Evolutionary conservation across 2,329 filamentous ascomycete genomes (phyloP), one percentile per base, ranked within the genome.

Genomic region (Paraphoma sp.): DNA sequence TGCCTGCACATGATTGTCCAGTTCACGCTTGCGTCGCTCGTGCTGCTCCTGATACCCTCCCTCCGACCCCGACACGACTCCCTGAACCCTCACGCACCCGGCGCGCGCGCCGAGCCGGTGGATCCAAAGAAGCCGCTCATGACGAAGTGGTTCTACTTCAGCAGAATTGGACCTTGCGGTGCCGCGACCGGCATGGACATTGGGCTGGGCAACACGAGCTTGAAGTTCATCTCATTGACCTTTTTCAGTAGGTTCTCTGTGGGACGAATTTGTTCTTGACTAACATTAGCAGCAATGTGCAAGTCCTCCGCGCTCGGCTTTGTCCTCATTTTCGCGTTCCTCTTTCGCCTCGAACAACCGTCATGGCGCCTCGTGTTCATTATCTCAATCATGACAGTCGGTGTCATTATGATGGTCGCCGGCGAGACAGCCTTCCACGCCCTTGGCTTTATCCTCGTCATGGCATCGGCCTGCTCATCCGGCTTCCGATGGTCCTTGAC

Each of bases 401-500:
- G 95, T 57, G 94, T 99, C 8, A 84, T 99, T 59, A 96, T 98
- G 88, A 99, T 99, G 95, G 95, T 98, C 0, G 92, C 93, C 6
- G 95, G 94, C 58, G 95, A 99, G 79, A 89, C 96, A 38, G 88
- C 92, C 48, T 99, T 99, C 78, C 88, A 93, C 67, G 83, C 89
- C 0, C 83, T 92, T 30, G 95, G 95, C 42, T 99, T 99, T 76
- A 79, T 92, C 45, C 89, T 99, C 62, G 91, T 98, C 79, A 98
- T 99, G 76, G 88, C 89, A 0, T 93, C 95, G 11, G 92, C 93
- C 50, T 95, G 96, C 79, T 97, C 97, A 74, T 97, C 93, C 1
- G 95, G 95, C 52, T 97, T 99, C 80, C 89, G 95, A 68, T 99
- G 95, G 95, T 92, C 87, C n/a, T 81, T 99, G n/a, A 98, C 95